phyloP scores from a whole-genome alignment of 441 rosid genomes.

The Omphalea diandra region DNA sequence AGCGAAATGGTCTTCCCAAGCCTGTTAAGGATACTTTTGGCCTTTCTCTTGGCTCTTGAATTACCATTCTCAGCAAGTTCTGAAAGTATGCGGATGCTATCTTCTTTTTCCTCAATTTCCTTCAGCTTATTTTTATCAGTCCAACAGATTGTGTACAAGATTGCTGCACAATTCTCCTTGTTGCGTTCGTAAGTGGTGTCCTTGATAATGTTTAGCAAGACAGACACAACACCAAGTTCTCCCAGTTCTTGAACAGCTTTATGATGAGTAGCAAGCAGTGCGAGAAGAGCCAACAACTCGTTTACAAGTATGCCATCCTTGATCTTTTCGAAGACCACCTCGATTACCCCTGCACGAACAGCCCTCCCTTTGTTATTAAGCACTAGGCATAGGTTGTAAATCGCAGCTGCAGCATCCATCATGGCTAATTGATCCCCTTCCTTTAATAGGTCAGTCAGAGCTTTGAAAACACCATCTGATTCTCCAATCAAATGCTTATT shows the following conservation, averaged over 20 bases:
- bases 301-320: constrained; percentile 58
- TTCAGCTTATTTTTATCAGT: constrained; percentile 59
- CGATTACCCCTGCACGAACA: constrained; percentile 65
- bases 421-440: constrained; percentile 69
- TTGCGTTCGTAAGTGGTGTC: constrained; percentile 58
- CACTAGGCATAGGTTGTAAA: constrained; percentile 61
- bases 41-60: constrained; percentile 80
- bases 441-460: constrained; percentile 61
- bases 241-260: constrained; percentile 64
- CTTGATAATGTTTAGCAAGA: constrained; percentile 56
- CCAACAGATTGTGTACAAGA: constrained; percentile 60
- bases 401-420: constrained; percentile 83
- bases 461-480: constrained; percentile 70
- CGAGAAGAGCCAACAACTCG: constrained; percentile 69
- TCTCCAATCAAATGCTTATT: constrained; percentile 66
- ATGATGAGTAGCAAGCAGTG: constrained; percentile 70
- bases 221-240: constrained; percentile 58
- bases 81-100: constrained; percentile 45
- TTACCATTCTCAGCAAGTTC: constrained; percentile 68
- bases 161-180: constrained; percentile 76
- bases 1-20: constrained; percentile 51
- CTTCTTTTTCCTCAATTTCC: constrained; percentile 67
- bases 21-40: constrained; percentile 64
- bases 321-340: constrained; percentile 60
- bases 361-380: constrained; percentile 75